phyloP scores from a whole-genome alignment of 176 grass and related monocot genomes.

The Eleusine coracana region DNA sequence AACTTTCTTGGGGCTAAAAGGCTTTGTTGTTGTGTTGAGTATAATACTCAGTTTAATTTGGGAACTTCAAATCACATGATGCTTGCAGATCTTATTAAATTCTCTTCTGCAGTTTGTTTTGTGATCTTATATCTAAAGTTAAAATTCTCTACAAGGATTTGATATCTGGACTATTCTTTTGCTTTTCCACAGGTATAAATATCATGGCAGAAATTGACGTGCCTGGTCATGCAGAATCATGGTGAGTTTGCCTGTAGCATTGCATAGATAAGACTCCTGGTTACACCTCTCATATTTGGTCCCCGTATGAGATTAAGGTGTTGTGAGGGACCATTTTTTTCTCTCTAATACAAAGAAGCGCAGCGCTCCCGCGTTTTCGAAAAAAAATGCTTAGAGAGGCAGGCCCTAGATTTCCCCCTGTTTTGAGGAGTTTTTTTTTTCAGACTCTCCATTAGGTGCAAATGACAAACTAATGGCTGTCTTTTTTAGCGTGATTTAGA shows the following conservation, averaged over 20 bases:
- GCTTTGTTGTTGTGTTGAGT: neutral
- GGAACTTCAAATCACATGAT: neutral
- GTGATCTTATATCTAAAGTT: neutral
- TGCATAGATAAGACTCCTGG: neutral
- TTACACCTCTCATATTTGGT: too few relatives aligned
- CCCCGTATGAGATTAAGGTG: too few relatives aligned
- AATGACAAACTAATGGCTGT: neutral
- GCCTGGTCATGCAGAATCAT: slow-evolving; percentile 90
- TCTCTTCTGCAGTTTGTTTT: neutral
- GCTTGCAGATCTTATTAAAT: neutral
- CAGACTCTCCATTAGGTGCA: neutral
- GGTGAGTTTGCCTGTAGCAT: slow-evolving; percentile 53
- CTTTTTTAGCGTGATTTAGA: neutral
- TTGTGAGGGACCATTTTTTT: neutral
- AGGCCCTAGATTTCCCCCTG: neutral
- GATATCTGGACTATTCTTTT: slow-evolving; percentile 10
- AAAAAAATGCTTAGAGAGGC: neutral
- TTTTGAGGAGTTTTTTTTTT: neutral
- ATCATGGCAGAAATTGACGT: slow-evolving; percentile 93
- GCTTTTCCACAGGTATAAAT: slow-evolving; percentile 68
- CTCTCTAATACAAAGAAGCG: too few relatives aligned
- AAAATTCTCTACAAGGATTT: neutral
- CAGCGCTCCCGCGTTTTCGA: too few relatives aligned
- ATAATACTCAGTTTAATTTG: neutral
- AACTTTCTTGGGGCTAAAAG: too few relatives aligned